Conservation (phyloP, 208 protist species). For the Angomonas ambiguus region DNA sequence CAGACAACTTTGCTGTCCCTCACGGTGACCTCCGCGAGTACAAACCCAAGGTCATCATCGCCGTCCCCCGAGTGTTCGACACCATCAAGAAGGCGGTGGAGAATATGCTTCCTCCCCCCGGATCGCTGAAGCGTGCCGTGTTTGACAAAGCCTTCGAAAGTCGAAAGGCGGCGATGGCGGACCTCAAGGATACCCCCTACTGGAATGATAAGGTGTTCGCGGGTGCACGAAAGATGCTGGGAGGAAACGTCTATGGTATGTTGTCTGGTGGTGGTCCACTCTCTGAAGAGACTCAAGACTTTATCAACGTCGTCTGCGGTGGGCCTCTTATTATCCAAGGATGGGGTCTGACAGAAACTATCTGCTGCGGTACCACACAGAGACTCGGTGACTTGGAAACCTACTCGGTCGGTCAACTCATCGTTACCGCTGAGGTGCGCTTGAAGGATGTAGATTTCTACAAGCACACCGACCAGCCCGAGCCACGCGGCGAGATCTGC, state of each 20-base stretch:
- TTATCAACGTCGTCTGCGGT: slow-evolving; percentile 77
- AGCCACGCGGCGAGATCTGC: slow-evolving; percentile 80
- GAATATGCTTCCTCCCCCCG: slow-evolving; percentile 27
- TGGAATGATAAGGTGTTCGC: slow-evolving; percentile 67
- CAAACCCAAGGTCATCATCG: slow-evolving; percentile 54
- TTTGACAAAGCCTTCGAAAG: slow-evolving; percentile 54
- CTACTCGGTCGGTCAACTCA: slow-evolving; percentile 49
- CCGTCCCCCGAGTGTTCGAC: slow-evolving; percentile 68
- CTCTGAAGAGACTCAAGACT: slow-evolving; percentile 65
- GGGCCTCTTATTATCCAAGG: slow-evolving; percentile 52
- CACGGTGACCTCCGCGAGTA: slow-evolving; percentile 82
- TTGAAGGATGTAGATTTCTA: slow-evolving; percentile 84
- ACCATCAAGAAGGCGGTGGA: slow-evolving; percentile 65
- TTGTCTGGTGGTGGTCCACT: slow-evolving; percentile 80
- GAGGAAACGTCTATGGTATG: slow-evolving; percentile 53
- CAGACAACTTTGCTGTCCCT: slow-evolving; percentile 57
- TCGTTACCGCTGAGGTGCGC: slow-evolving; percentile 75
- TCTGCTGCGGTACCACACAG: slow-evolving; percentile 53
- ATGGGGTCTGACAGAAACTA: slow-evolving; percentile 88
- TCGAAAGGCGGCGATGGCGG: slow-evolving; percentile 26
- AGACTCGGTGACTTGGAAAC: slow-evolving; percentile 41
- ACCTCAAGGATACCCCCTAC: slow-evolving; percentile 48
- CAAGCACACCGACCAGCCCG: slow-evolving; percentile 63
- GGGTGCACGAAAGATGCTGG: slow-evolving; percentile 42
- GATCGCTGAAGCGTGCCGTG: slow-evolving; percentile 33